Percentiles rank a stretch among this genome's conserved stretches.
Conservation (phyloP, 177 flowering plant genomes). For the Tripterygium wilfordii region DNA sequence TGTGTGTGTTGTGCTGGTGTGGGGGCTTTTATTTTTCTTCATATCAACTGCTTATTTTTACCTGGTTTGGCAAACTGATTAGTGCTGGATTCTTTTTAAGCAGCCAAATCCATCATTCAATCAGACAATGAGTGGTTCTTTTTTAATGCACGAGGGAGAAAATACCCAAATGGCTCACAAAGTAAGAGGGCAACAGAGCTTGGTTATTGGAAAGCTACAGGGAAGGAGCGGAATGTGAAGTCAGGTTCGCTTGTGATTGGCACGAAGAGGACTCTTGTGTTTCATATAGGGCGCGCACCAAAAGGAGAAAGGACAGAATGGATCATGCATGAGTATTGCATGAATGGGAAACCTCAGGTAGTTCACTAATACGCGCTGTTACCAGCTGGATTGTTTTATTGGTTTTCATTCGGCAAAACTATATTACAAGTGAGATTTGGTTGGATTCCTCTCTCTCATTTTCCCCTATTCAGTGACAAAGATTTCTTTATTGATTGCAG, state of each 20-base stretch:
- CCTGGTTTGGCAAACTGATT: conserved; percentile 13
- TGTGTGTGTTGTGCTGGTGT: too few relatives aligned
- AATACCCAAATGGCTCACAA: conserved; percentile 82
- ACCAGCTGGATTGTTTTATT: too few relatives aligned
- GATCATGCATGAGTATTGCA: conserved; percentile 83
- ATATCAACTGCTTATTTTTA: background rate
- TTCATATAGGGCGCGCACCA: conserved; percentile 79
- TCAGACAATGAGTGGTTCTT: conserved; percentile 89
- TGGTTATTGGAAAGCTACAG: conserved; percentile 92
- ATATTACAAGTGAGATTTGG: too few relatives aligned
- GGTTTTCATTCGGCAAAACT: too few relatives aligned
- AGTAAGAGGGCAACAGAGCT: conserved; percentile 65
- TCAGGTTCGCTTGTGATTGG: conserved; percentile 50
- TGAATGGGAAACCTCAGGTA: conserved; percentile 53
- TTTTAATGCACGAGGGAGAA: conserved; percentile 69
- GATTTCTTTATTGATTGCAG: too few relatives aligned
- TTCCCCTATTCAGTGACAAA: too few relatives aligned
- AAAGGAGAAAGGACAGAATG: conserved; percentile 81
- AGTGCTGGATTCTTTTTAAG: conserved; percentile 5
- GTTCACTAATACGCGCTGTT: too few relatives aligned
- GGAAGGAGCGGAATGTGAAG: conserved; percentile 71
- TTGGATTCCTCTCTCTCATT: too few relatives aligned
- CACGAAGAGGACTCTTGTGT: conserved; percentile 75
- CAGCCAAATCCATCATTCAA: conserved; percentile 53
- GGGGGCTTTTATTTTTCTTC: too few relatives aligned